Conservation (phyloP, 2,329 filamentous ascomycete genomes). For the Venturia oleaginea region DNA sequence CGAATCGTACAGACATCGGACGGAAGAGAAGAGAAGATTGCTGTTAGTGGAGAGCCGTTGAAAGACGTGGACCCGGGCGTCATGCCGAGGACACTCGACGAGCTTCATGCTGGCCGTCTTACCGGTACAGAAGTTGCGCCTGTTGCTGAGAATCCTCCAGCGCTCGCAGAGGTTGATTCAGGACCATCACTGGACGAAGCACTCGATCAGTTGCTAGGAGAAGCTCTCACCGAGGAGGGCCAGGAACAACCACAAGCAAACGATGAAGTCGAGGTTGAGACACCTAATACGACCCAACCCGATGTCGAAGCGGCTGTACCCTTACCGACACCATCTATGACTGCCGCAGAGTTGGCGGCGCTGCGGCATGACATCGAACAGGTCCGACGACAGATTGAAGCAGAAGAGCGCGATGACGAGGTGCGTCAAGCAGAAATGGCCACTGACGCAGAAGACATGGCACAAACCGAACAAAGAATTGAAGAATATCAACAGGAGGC, state of each 20-base stretch:
- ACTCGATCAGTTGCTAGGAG: slow-evolving; percentile 26
- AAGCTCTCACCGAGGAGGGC: slow-evolving; percentile 15
- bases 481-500: neutral
- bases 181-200: slow-evolving; percentile 22
- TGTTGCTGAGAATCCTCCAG: neutral
- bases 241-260: neutral
- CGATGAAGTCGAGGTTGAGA: neutral
- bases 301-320: neutral
- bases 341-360: neutral
- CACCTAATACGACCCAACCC: neutral
- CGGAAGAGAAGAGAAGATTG: slow-evolving; percentile 35
- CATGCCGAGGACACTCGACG: slow-evolving; percentile 37
- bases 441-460: neutral
- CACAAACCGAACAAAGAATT: neutral
- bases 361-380: slow-evolving; percentile 8
- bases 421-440: neutral
- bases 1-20: slow-evolving; percentile 31
- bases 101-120: slow-evolving; percentile 26
- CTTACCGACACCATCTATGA: neutral
- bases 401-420: neutral
- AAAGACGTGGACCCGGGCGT: slow-evolving; percentile 38
- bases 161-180: neutral
- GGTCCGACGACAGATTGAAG: neutral
- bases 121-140: neutral
- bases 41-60: slow-evolving; percentile 39